Evolutionary conservation across 1,139 yeast genomes (phyloP).

Genomic region (Candida sanyaensis): DNA sequence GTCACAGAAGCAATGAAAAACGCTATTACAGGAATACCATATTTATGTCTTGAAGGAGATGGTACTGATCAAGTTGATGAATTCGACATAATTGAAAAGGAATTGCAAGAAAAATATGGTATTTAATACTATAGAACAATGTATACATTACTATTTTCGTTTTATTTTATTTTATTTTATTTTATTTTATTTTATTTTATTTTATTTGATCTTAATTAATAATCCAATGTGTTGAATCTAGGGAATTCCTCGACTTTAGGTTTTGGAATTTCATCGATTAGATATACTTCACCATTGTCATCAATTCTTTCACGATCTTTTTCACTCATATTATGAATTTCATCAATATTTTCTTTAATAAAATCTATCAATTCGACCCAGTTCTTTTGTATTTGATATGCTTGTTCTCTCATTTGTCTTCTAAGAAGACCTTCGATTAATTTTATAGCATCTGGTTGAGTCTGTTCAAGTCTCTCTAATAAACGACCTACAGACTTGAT

Average conservation of each 20-base stretch:
- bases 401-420: conserved; percentile 74
- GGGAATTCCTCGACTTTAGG: conserved; percentile 67
- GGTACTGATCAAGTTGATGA: not conserved
- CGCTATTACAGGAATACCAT: conserved; percentile 34
- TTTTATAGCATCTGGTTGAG: conserved; percentile 71
- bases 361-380: conserved; percentile 60
- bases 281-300: conserved; percentile 82
- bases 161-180: no score
- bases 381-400: conserved; percentile 73
- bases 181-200: no score
- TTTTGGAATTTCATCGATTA: conserved; percentile 69
- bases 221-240: conserved; percentile 56
- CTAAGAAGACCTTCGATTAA: conserved; percentile 78
- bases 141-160: not conserved
- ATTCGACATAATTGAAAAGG: not conserved
- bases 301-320: conserved; percentile 86
- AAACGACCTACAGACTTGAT: conserved; percentile 86
- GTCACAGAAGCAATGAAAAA: conserved; percentile 49
- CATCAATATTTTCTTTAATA: conserved; percentile 61
- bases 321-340: conserved; percentile 79
- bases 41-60: conserved; percentile 21
- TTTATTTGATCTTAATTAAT: conserved; percentile 20
- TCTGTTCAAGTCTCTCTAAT: conserved; percentile 75
- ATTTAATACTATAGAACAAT: not conserved
- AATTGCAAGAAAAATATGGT: not conserved